Evolutionary conservation across 2,329 filamentous ascomycete species (phyloP).

Genomic region (Colletotrichum truncatum): DNA sequence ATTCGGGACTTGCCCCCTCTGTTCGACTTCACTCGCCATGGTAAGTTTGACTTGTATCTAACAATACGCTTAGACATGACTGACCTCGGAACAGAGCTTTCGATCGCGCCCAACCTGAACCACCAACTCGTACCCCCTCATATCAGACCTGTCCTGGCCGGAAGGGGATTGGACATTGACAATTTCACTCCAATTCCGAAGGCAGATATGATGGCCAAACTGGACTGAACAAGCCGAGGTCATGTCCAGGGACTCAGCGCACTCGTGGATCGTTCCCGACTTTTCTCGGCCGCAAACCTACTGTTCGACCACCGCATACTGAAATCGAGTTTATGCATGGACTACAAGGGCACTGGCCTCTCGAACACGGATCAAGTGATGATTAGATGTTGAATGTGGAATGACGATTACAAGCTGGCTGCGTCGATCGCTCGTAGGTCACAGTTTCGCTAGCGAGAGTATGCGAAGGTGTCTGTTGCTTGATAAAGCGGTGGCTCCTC

Average conservation of each 20-base stretch:
- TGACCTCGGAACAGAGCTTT: conserved; percentile 74
- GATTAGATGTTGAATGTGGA: conserved; percentile 33
- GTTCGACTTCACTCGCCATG: conserved; percentile 94
- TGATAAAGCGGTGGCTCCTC: neutral
- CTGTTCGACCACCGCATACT: conserved; percentile 37
- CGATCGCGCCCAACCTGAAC: conserved; percentile 92
- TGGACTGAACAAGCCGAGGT: conserved; percentile 76
- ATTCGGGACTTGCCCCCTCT: conserved; percentile 85
- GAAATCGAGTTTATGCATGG: conserved; percentile 39
- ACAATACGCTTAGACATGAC: neutral
- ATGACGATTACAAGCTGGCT: conserved; percentile 31
- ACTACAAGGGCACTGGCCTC: conserved; percentile 17
- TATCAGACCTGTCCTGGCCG: conserved; percentile 76
- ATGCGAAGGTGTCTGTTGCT: conserved; percentile 18
- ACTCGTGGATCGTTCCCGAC: conserved; percentile 30
- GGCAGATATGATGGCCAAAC: conserved; percentile 96
- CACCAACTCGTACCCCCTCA: conserved; percentile 87
- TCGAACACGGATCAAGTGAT: conserved; percentile 22
- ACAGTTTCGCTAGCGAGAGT: conserved; percentile 34
- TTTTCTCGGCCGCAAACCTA: conserved; percentile 21
- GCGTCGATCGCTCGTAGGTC: conserved; percentile 32
- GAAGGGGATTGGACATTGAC: conserved; percentile 89
- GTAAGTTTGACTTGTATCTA: conserved; percentile 65
- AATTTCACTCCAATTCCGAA: conserved; percentile 91
- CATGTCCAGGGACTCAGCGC: conserved; percentile 38